These are phyloP conservation scores for Phaeotremella fagi DNA, from an alignment of 768 basidiomycete species.

Conservation along the genomic window DNA sequence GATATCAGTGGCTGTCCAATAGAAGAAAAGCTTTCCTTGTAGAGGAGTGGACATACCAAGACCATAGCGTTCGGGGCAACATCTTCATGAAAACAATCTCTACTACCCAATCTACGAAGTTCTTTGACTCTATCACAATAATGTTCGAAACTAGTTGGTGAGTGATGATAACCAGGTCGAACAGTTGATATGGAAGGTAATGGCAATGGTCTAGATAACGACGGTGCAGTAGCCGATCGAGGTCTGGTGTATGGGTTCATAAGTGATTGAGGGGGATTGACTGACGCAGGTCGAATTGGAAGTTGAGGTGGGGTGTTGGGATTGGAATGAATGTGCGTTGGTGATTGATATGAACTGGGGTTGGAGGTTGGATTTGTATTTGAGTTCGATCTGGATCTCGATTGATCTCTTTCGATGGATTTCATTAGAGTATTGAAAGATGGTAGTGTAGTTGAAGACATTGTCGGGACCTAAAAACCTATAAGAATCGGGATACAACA, in stretches of 20 bases:
- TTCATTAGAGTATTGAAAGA: not conserved
- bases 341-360: not conserved
- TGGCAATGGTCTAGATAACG: not conserved
- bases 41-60: not conserved
- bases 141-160: not conserved
- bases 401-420: not conserved
- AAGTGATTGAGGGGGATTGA: not conserved
- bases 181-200: not conserved
- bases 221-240: not conserved
- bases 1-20: too few relatives aligned
- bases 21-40: too few relatives aligned
- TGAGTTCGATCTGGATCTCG: not conserved
- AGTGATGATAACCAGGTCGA: not conserved
- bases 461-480: not conserved
- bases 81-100: not conserved
- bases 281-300: not conserved
- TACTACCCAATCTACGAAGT: not conserved
- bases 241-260: not conserved
- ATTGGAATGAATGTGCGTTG: not conserved
- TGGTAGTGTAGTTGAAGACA: not conserved
- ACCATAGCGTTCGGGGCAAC: not conserved
- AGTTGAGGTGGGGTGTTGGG: not conserved
- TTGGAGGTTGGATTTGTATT: not conserved
- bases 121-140: not conserved
- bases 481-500: not conserved